A percentile compares a stretch with the other conserved stretches of the same genome.
Evolutionary conservation across 2,329 filamentous ascomycete genomes (phyloP).

Genomic region (Penicillium italicum): DNA sequence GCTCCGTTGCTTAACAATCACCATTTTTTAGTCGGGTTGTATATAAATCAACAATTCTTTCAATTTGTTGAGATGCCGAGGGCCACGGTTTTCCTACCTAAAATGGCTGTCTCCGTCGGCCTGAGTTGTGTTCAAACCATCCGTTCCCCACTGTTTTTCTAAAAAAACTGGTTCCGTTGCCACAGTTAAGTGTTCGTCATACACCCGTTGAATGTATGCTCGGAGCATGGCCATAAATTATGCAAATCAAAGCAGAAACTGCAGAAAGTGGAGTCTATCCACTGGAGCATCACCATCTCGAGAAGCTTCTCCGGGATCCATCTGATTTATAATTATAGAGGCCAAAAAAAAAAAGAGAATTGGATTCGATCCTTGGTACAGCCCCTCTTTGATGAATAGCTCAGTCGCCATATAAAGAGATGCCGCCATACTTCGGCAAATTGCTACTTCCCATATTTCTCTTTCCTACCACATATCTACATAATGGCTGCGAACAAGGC

Average conservation of each 20-base stretch:
- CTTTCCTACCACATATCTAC: constrained; percentile 2
- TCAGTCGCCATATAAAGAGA: constrained; percentile 9
- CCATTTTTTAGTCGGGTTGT: not conserved
- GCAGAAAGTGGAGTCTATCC: constrained; percentile 16
- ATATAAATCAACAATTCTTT: not conserved
- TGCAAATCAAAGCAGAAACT: not conserved
- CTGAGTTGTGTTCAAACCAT: constrained; percentile 15
- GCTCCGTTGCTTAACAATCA: constrained; percentile 26
- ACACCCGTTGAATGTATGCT: not conserved
- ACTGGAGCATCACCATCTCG: constrained; percentile 18
- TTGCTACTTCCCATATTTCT: not conserved
- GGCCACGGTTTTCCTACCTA: constrained; percentile 27
- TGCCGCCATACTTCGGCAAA: not conserved
- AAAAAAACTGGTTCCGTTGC: constrained; percentile 3
- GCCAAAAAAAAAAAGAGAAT: not conserved
- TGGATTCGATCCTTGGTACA: constrained; percentile 16
- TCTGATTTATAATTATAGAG: constrained; percentile 23
- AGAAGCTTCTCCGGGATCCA: constrained; percentile 26
- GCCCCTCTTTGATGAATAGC: constrained; percentile 18
- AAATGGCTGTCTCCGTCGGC: constrained; percentile 24
- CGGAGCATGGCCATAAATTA: not conserved
- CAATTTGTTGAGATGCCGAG: not conserved
- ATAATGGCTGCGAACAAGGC: constrained; percentile 60
- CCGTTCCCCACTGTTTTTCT: constrained; percentile 18
- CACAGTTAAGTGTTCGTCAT: not conserved